Conservation (phyloP, 805 yeast genomes). For the Grigorovia transvaalensis region DNA sequence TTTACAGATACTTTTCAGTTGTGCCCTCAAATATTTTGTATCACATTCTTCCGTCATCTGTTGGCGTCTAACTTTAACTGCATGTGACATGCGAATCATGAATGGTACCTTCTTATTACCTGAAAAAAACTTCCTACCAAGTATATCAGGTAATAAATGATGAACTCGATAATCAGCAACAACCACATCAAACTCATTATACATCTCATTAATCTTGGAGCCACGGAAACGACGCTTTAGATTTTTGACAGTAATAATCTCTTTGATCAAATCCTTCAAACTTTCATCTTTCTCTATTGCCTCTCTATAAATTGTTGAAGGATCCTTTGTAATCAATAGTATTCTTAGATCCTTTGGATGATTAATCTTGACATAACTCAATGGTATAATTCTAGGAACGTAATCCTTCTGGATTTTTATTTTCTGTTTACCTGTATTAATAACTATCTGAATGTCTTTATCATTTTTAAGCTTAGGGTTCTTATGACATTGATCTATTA, state of each 20-base stretch:
- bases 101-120: slow-evolving; percentile 59
- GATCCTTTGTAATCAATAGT: slow-evolving; percentile 64
- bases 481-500: slow-evolving; percentile 23
- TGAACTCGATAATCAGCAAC: slow-evolving; percentile 62
- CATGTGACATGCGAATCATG: slow-evolving; percentile 46
- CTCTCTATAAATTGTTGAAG: slow-evolving; percentile 45
- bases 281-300: slow-evolving; percentile 40
- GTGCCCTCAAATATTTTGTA: slow-evolving; percentile 50
- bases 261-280: slow-evolving; percentile 53
- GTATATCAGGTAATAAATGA: slow-evolving; percentile 44
- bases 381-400: slow-evolving; percentile 50
- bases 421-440: slow-evolving; percentile 37
- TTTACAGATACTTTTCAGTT: slow-evolving; percentile 51
- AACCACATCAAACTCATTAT: slow-evolving; percentile 54
- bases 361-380: slow-evolving; percentile 40
- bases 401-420: slow-evolving; percentile 37
- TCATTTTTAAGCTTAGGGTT: slow-evolving; percentile 21
- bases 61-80: slow-evolving; percentile 26
- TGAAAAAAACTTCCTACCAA: slow-evolving; percentile 53
- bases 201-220: slow-evolving; percentile 38
- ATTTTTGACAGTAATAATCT: slow-evolving; percentile 50
- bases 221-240: slow-evolving; percentile 38
- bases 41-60: slow-evolving; percentile 56
- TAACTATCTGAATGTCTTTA: slow-evolving; percentile 29
- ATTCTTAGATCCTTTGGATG: slow-evolving; percentile 41